These are phyloP conservation scores for Geranomyces variabilis DNA, from an alignment of 192 early-diverging fungal genomes.

Conservation along the genomic window DNA sequence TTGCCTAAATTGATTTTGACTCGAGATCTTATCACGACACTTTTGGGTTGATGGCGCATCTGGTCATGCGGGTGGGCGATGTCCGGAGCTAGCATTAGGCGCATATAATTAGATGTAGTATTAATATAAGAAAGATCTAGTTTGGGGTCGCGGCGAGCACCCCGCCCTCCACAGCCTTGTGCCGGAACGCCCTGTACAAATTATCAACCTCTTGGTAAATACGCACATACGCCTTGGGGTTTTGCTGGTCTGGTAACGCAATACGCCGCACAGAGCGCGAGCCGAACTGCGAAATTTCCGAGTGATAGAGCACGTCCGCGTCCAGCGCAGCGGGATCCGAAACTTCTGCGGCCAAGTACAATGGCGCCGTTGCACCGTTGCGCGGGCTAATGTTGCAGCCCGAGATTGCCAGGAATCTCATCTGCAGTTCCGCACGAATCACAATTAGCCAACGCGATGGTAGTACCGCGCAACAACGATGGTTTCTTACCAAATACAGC, in stretches of 20 bases:
- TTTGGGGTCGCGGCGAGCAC: too few species aligned
- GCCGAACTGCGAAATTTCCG: constrained; percentile 30
- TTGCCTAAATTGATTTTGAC: too few species aligned
- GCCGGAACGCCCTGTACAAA: background rate
- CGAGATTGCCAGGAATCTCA: constrained; percentile 43
- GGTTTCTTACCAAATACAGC: constrained; percentile 27
- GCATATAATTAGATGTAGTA: too few species aligned
- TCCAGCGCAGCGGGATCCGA: constrained; percentile 25
- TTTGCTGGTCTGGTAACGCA: background rate
- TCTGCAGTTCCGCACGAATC: too few species aligned
- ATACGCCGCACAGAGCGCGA: constrained; percentile 2
- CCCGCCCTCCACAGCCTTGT: background rate
- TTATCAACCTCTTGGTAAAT: background rate
- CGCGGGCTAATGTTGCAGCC: constrained; percentile 46
- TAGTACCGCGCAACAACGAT: background rate
- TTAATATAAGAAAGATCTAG: too few species aligned
- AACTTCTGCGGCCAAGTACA: constrained; percentile 33
- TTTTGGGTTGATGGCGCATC: too few species aligned
- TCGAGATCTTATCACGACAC: too few species aligned
- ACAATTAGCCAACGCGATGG: background rate
- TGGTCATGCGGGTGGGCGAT: too few species aligned
- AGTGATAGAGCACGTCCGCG: constrained; percentile 29
- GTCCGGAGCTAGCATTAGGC: too few species aligned
- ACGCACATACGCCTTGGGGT: background rate
- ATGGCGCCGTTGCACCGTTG: constrained; percentile 45